Percentiles rank a stretch among this genome's conserved stretches.
These are phyloP conservation scores for Agaricales sp. DNA, from an alignment of 1,284 basidiomycete species.

Conservation along the genomic window DNA sequence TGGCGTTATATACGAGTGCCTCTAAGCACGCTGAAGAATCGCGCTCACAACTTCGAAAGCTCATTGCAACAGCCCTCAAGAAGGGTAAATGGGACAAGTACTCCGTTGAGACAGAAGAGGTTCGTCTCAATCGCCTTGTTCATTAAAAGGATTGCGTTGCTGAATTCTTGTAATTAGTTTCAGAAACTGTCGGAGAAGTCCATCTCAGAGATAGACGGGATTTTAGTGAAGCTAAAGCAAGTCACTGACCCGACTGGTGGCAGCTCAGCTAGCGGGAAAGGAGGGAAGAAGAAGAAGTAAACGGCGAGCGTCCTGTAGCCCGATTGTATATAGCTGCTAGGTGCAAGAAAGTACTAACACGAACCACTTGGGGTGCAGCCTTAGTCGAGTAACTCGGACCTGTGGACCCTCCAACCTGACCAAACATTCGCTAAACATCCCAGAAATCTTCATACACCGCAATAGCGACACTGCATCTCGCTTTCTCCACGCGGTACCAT, in stretches of 20 bases:
- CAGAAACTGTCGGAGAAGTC: constrained; percentile 58
- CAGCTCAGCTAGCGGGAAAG: neutral
- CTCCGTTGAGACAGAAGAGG: constrained; percentile 56
- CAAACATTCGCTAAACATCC: too few species aligned
- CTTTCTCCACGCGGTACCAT: too few species aligned
- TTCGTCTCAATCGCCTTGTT: constrained; percentile 16
- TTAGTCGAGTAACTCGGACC: too few species aligned
- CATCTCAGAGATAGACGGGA: constrained; percentile 53
- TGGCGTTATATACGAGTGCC: constrained; percentile 40
- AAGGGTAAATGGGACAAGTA: constrained; percentile 59
- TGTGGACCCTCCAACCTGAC: too few species aligned
- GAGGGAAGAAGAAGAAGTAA: neutral
- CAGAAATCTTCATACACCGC: too few species aligned
- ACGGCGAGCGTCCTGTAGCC: too few species aligned
- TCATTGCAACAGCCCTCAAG: constrained; percentile 54
- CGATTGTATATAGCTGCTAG: too few species aligned
- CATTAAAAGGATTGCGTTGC: constrained; percentile 2
- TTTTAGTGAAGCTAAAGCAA: constrained; percentile 55
- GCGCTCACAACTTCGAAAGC: constrained; percentile 61
- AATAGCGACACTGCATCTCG: too few species aligned
- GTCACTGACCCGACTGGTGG: constrained; percentile 21
- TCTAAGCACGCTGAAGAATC: constrained; percentile 62
- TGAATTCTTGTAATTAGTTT: constrained; percentile 42
- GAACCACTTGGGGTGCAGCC: too few species aligned
- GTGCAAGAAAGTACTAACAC: too few species aligned